Evolutionary conservation across 2,329 filamentous ascomycete species (phyloP), one percentile per base, ranked within the genome.

Genomic region (Epichloe sp.): DNA sequence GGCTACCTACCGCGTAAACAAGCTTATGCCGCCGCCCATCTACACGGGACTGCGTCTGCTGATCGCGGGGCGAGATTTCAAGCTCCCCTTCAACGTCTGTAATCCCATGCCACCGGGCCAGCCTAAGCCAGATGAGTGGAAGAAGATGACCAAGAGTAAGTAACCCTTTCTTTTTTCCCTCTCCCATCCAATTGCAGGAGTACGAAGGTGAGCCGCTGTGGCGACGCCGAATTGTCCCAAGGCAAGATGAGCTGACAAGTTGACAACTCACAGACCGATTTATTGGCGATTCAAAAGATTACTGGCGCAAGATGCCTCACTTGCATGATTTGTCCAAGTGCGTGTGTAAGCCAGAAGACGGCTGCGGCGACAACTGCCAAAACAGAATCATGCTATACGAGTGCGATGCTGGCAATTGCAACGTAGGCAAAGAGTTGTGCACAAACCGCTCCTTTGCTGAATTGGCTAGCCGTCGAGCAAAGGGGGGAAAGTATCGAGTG

Each of bases 341-440:
- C 63, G 82, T 88, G 52, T 95, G 89, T 69, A 81, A 72, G 42
- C 73, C 78, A 6, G 86, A 90, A 49, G 81, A 84, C 50, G 89
- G 88, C 37, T 97, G 93, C 61, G 86, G 82, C 56, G 88, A 96
- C 56, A 78, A 86, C 60, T 98, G 93, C 68, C 86, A 95, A 63
- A 98, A 98, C 66, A 78, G 89, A 55, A 89, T 89, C 66, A 97
- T 97, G 89, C 82, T 95, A 51, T 97, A 96, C 66, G 93, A 98
- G 70, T 98, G 93, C 65, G 88, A 97, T 65, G 79, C 85, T 45
- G 83, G 78, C 52, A 98, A 96, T 65, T 98, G 93, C 72, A 86
- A 83, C 53, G 72, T 91, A 15, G 85, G 85, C 41, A 74, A 79
- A n/a, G 76, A 80, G 19, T 63, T 74, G 47, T 98, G 93, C 67